Conservation (phyloP, 2,329 filamentous ascomycete species). For the Alternaria longipes region DNA sequence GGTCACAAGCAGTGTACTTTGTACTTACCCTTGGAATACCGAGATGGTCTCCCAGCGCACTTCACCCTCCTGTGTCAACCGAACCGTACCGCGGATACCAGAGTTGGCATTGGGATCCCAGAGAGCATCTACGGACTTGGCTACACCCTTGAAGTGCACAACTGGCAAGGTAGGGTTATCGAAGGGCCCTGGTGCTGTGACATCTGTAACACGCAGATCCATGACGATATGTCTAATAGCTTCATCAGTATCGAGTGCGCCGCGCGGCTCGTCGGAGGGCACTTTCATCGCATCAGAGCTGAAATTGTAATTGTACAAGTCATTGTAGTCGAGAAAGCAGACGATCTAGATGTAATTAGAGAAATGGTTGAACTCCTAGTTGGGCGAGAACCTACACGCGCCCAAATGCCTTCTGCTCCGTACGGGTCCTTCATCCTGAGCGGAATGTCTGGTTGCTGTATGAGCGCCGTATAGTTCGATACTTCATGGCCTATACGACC, state of each 20-base stretch:
- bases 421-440: conserved; percentile 73
- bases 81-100: conserved; percentile 69
- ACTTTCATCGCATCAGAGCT: conserved; percentile 50
- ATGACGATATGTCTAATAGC: conserved; percentile 76
- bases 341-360: conserved; percentile 49
- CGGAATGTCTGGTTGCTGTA: conserved; percentile 50
- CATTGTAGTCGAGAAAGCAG: conserved; percentile 57
- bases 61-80: conserved; percentile 73
- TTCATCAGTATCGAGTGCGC: conserved; percentile 70
- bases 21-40: conserved; percentile 62
- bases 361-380: not conserved
- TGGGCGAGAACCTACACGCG: conserved; percentile 61
- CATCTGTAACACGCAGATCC: conserved; percentile 67
- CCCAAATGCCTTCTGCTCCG: conserved; percentile 67
- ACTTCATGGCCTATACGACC: conserved; percentile 18
- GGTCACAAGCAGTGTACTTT: not conserved
- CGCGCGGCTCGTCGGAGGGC: conserved; percentile 51
- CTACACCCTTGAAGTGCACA: conserved; percentile 72
- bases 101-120: conserved; percentile 76
- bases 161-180: conserved; percentile 69
- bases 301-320: conserved; percentile 79
- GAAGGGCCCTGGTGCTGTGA: conserved; percentile 67
- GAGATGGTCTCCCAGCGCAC: conserved; percentile 78
- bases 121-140: conserved; percentile 68
- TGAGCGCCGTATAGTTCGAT: conserved; percentile 17